A percentile compares a stretch with the other conserved stretches of the same genome.
Evolutionary conservation across 371 early-diverging fungal genomes (phyloP).

Genomic region (Mortierella sp.): DNA sequence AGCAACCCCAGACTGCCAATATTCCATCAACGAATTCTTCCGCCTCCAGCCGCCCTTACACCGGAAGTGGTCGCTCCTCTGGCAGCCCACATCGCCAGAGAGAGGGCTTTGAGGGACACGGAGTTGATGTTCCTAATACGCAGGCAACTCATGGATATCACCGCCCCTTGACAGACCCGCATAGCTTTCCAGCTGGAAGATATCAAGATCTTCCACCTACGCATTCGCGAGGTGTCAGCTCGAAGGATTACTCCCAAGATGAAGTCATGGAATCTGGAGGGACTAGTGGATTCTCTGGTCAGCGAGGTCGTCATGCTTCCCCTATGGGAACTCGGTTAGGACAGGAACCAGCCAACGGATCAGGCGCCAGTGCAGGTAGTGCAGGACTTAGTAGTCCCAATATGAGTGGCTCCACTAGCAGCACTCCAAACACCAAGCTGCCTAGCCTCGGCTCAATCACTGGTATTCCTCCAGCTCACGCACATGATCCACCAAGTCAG

Average conservation of each 20-base stretch:
- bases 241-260: slow-evolving; percentile 37
- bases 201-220: slow-evolving; percentile 16
- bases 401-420: too few relatives aligned
- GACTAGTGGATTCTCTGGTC: slow-evolving; percentile 20
- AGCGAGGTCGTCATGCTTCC: slow-evolving; percentile 34
- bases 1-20: neutral
- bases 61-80: neutral
- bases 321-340: slow-evolving; percentile 29
- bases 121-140: neutral
- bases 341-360: slow-evolving; percentile 22
- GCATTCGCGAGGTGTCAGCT: neutral
- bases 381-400: neutral
- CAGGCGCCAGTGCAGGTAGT: slow-evolving; percentile 3
- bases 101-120: slow-evolving; percentile 5
- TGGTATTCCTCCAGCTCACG: slow-evolving; percentile 5
- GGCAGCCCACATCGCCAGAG: slow-evolving; percentile 1
- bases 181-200: slow-evolving; percentile 5
- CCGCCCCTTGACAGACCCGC: neutral
- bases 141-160: neutral
- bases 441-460: slow-evolving; percentile 34
- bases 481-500: slow-evolving; percentile 16
- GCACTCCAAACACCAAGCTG: slow-evolving; percentile 14
- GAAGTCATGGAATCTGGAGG: slow-evolving; percentile 53
- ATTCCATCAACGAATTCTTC: slow-evolving; percentile 5
- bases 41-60: neutral